Evolutionary conservation across 345 rosid species (phyloP), one percentile per base, ranked within the genome.

Genomic region (Raphanus raphanistrum): DNA sequence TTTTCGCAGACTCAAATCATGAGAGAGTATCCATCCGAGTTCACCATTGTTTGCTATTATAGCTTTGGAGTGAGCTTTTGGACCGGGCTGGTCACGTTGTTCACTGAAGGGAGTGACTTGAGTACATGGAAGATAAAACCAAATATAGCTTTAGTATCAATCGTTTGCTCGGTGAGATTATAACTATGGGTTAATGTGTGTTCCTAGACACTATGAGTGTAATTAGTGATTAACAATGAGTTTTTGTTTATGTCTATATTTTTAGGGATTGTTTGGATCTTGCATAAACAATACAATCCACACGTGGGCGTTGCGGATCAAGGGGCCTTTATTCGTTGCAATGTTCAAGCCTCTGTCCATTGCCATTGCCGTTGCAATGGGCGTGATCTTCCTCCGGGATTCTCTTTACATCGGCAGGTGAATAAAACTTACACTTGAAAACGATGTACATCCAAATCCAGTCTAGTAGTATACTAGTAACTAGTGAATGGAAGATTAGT

Each of bases 1-100:
- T 16, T 5, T 41, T 59, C 64, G 79, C 59, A 95, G 98, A 79
- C 91, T 17, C 92, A 89, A 76, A 88, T 90, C 64, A 87, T 95
- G 96, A 86, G 84, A 83, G 94, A 87, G 73, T 95, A 95, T 83
- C 98, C 98, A 0, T 91, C 91, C 4, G 99, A 95, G 70, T 64
- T 90, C 16, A 90, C 90, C 0, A 97, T 92, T 25, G 84, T 90
- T 65, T 95, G 89, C 88, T 85, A 83, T 29, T 92, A 92, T 83
- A 90, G 94, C 84, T 29, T 89, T 38, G 78, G 81, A 0, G 98
- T 89, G 12, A 88, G 90, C 82, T 75, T 87, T 35, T 66, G 88
- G 79, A 90, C 94, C 8, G 85, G 87, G 0, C 32, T 88, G 6
- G 89, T 90, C 8, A 87, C 89, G 45, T 60, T 92, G 33, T 32